Conservation (phyloP, 495 filamentous ascomycete species). For the Penicillium diatomitis region DNA sequence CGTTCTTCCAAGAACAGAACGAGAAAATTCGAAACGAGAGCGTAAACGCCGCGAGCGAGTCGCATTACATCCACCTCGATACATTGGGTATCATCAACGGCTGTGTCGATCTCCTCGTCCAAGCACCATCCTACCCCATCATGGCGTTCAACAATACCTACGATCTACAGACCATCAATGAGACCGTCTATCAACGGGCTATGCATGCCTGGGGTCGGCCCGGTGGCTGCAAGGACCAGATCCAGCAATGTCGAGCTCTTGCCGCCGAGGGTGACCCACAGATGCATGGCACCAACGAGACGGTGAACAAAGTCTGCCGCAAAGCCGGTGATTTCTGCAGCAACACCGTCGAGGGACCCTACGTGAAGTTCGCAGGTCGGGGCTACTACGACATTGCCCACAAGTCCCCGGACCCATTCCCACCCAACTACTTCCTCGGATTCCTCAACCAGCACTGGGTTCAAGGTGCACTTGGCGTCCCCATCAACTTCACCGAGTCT, state of each 20-base stretch:
- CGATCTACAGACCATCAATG: conserved; percentile 54
- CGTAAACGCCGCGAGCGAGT: conserved; percentile 15
- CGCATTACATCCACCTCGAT: conserved; percentile 38
- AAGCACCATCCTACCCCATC: conserved; percentile 55
- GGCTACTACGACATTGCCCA: conserved; percentile 58
- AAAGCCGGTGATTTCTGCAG: conserved; percentile 29
- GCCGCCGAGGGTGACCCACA: conserved; percentile 34
- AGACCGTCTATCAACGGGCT: conserved; percentile 38
- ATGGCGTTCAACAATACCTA: conserved; percentile 73
- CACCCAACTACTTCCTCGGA: conserved; percentile 50
- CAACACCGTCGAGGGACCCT: conserved; percentile 30
- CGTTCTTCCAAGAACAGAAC: conserved; percentile 61
- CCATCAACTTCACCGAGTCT: conserved; percentile 56
- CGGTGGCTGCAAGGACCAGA: conserved; percentile 53
- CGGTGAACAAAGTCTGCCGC: conserved; percentile 32
- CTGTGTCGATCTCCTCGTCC: conserved; percentile 64
- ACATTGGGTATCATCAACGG: conserved; percentile 56
- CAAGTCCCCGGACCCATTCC: conserved; percentile 49
- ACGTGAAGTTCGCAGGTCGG: conserved; percentile 25
- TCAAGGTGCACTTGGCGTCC: conserved; percentile 54
- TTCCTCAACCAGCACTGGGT: conserved; percentile 56
- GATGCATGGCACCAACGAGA: conserved; percentile 34
- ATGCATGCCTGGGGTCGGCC: conserved; percentile 39
- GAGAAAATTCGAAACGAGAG: conserved; percentile 36
- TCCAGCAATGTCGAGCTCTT: conserved; percentile 37